A percentile compares a stretch with the other conserved stretches of the same genome.
phyloP scores from a whole-genome alignment of 2,329 filamentous ascomycete genomes.

The Scytalidium sp. region DNA sequence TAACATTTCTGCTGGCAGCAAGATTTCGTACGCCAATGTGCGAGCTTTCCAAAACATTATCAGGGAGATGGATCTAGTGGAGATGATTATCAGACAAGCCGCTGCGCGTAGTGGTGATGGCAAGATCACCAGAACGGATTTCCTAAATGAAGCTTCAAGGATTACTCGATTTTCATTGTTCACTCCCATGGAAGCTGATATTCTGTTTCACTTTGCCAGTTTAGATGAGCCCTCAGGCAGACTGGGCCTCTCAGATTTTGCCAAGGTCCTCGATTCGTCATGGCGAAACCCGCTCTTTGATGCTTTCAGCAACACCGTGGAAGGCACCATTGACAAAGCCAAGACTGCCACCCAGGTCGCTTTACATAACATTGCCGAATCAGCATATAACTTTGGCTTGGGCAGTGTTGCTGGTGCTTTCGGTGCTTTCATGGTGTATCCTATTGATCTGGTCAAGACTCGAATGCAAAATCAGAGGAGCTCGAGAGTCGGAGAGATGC shows the following conservation, averaged over 20 bases:
- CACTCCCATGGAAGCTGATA: conserved; percentile 98
- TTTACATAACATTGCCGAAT: conserved; percentile 66
- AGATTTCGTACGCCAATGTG: conserved; percentile 97
- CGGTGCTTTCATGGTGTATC: conserved; percentile 99
- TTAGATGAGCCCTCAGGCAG: conserved; percentile 86
- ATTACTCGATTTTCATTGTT: conserved; percentile 94
- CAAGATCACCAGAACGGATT: conserved; percentile 91
- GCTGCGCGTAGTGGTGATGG: conserved; percentile 80
- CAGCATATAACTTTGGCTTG: conserved; percentile 84
- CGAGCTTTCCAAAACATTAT: conserved; percentile 98
- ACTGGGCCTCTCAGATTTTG: conserved; percentile 79
- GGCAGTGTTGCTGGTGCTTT: conserved; percentile 93
- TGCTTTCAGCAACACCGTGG: conserved; percentile 34
- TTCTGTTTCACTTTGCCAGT: conserved; percentile 96
- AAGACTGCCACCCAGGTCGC: conserved; percentile 55
- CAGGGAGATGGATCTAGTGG: conserved; percentile 94
- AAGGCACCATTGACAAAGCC: conserved; percentile 40
- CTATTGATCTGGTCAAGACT: conserved; percentile 97
- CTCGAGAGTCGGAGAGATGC: conserved; percentile 73
- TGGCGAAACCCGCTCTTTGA: conserved; percentile 64
- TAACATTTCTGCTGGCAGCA: conserved; percentile 88
- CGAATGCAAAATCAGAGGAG: conserved; percentile 96
- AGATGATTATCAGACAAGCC: conserved; percentile 87
- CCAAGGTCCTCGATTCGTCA: conserved; percentile 90
- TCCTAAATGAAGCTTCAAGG: conserved; percentile 87